Evolutionary conservation across 1,139 yeast genomes (phyloP).

Genomic region (Geotrichum bryndzae): DNA sequence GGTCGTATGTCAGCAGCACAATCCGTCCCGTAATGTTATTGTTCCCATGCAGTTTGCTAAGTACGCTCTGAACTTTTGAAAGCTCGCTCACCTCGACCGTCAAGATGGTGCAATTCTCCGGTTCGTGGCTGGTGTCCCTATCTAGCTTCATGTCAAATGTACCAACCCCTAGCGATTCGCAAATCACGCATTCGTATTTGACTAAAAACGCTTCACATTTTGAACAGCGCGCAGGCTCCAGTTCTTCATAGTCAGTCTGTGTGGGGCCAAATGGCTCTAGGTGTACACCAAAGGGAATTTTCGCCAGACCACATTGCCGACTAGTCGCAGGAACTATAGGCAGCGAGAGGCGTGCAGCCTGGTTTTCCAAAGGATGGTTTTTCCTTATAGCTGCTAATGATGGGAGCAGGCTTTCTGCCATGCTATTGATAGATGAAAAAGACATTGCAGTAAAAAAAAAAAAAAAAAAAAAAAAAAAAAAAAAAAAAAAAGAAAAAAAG

Average conservation of each 20-base stretch:
- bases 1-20: neutral
- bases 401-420: neutral
- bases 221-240: neutral
- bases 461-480: no score
- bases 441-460: neutral
- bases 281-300: neutral
- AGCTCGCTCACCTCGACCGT: neutral
- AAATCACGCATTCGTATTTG: constrained; percentile 1
- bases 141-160: neutral
- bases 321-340: neutral
- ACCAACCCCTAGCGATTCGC: neutral
- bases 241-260: neutral
- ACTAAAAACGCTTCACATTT: neutral
- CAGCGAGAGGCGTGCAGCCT: neutral
- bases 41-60: neutral
- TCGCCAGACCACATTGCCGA: neutral
- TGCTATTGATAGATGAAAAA: neutral
- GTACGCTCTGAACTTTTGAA: neutral
- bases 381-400: neutral
- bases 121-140: neutral
- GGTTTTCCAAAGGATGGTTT: neutral
- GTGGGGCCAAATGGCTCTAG: neutral
- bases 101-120: neutral
- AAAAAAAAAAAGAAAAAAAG: neutral
- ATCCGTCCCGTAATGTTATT: neutral